phyloP scores from a whole-genome alignment of 192 early-diverging fungal species.

The Rhizophagus sp. region DNA sequence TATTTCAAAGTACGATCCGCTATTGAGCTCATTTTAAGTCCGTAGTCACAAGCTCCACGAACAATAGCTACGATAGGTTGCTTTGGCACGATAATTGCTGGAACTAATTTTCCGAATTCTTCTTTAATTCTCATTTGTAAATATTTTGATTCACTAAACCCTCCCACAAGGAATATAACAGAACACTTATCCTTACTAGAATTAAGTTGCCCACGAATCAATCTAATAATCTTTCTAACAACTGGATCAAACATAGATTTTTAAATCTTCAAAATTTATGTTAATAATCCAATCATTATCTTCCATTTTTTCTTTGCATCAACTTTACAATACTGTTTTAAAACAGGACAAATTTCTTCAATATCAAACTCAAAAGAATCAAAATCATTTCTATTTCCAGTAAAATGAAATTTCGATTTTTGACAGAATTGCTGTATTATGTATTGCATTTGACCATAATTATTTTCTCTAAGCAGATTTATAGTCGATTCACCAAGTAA shows the following conservation, averaged over 20 bases:
- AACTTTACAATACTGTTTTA: background rate
- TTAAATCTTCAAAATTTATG: background rate
- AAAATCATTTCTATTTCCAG: background rate
- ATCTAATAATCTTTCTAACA: too few species aligned
- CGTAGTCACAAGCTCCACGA: too few species aligned
- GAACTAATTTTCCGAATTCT: too few species aligned
- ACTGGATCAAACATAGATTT: slow-evolving; percentile 45
- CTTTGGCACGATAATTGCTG: too few species aligned
- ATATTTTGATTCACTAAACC: too few species aligned
- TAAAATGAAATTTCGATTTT: background rate
- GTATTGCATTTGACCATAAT: slow-evolving; percentile 24
- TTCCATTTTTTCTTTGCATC: background rate
- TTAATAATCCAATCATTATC: slow-evolving; percentile 12
- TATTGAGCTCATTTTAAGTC: too few species aligned
- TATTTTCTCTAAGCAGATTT: background rate
- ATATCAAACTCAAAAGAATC: background rate
- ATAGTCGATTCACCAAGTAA: background rate
- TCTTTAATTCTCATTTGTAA: too few species aligned
- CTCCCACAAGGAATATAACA: too few species aligned
- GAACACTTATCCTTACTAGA: too few species aligned
- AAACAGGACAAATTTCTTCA: slow-evolving; percentile 6
- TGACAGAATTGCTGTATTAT: background rate
- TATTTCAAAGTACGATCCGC: background rate
- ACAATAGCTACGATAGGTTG: too few species aligned
- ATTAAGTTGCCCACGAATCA: too few species aligned